Conservation (phyloP, 441 rosid genomes). For the Erodium moschatum region DNA sequence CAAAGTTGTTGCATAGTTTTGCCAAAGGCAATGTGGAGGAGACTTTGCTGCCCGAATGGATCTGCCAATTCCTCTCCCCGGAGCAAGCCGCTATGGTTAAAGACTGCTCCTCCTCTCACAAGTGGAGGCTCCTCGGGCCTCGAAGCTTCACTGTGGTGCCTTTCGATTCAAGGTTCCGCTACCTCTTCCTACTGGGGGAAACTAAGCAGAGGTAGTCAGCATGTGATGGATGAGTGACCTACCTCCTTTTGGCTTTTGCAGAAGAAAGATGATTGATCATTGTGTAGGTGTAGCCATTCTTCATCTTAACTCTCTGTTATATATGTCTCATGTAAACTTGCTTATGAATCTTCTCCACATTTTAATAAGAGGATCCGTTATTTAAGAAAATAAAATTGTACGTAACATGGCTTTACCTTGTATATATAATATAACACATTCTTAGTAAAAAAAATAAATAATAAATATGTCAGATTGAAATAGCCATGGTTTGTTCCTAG, state of each 20-base stretch:
- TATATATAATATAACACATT: no score
- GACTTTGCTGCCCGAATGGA: constrained; percentile 43
- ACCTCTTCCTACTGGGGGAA: constrained; percentile 36
- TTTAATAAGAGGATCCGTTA: no score
- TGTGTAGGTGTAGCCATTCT: no score
- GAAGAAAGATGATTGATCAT: neutral
- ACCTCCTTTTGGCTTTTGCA: neutral
- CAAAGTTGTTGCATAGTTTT: constrained; percentile 48
- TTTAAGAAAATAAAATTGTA: no score
- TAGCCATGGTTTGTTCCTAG: no score
- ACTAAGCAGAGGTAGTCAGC: neutral
- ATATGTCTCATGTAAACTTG: no score
- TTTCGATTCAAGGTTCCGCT: constrained; percentile 53
- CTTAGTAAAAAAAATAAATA: no score
- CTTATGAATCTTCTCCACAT: no score
- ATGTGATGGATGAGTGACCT: neutral
- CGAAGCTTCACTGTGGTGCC: constrained; percentile 45
- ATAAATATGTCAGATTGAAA: no score
- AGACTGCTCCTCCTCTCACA: constrained; percentile 35
- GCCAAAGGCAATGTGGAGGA: constrained; percentile 41
- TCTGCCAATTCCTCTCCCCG: constrained; percentile 43
- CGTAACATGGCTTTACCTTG: no score
- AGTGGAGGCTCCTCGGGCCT: constrained; percentile 38
- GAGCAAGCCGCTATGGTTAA: constrained; percentile 43
- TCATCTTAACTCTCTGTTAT: no score